A percentile compares a stretch with the other conserved stretches of the same genome.
Evolutionary conservation across 768 basidiomycete genomes (phyloP).

Genomic region (Lentinula sp.): DNA sequence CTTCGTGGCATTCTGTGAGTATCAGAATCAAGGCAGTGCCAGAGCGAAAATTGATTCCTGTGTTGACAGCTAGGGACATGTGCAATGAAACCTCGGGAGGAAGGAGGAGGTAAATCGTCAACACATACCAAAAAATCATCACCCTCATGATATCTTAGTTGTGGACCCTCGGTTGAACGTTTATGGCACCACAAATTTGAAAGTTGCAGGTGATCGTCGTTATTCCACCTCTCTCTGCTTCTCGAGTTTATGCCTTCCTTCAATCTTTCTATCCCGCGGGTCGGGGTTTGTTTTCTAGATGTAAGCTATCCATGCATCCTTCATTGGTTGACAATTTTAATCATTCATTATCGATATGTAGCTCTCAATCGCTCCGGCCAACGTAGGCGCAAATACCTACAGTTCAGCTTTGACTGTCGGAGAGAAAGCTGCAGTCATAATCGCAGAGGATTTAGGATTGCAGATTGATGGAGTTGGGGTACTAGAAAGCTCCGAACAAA

Average conservation of each 20-base stretch:
- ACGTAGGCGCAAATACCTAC: slow-evolving; percentile 29
- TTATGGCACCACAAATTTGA: slow-evolving; percentile 35
- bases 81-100: slow-evolving; percentile 38
- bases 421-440: slow-evolving; percentile 38
- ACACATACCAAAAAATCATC: no score
- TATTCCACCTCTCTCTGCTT: slow-evolving; percentile 29
- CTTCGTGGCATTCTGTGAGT: slow-evolving; percentile 20
- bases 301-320: background rate
- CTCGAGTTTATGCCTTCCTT: slow-evolving; percentile 9
- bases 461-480: background rate
- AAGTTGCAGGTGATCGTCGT: slow-evolving; percentile 36
- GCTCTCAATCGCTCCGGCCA: slow-evolving; percentile 1
- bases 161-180: slow-evolving; percentile 38
- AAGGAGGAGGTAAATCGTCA: slow-evolving; percentile 20
- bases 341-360: background rate
- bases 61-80: slow-evolving; percentile 37
- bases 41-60: background rate
- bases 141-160: slow-evolving; percentile 15
- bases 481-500: background rate
- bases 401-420: slow-evolving; percentile 36
- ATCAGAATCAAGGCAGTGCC: background rate
- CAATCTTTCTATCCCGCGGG: background rate
- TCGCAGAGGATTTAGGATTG: slow-evolving; percentile 34
- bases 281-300: background rate
- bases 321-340: background rate